These are phyloP conservation scores for Lachnellula hyalina DNA, from an alignment of 2,329 filamentous ascomycete genomes.

Conservation along the genomic window DNA sequence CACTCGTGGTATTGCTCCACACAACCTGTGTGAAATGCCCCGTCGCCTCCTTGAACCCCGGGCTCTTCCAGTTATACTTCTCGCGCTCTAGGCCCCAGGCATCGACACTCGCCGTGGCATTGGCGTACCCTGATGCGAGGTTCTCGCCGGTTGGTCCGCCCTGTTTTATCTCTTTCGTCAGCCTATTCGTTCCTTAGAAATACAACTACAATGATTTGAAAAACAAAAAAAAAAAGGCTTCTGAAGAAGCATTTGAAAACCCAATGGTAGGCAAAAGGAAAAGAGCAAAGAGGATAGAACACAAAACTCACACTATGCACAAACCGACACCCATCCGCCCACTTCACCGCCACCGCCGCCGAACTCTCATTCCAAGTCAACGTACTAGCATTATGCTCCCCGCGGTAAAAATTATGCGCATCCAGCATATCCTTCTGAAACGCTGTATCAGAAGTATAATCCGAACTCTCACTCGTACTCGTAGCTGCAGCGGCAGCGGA, in stretches of 20 bases:
- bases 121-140: slow-evolving; percentile 61
- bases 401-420: slow-evolving; percentile 61
- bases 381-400: slow-evolving; percentile 52
- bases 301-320: slow-evolving; percentile 36
- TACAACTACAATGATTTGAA: too few species aligned
- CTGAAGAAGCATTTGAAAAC: too few species aligned
- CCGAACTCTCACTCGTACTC: slow-evolving; percentile 22
- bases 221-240: too few species aligned
- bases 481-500: slow-evolving; percentile 2
- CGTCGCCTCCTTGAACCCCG: slow-evolving; percentile 53
- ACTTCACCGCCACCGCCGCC: slow-evolving; percentile 48
- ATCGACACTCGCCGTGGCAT: slow-evolving; percentile 53
- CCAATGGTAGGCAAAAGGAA: too few species aligned
- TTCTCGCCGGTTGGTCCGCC: slow-evolving; percentile 69
- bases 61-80: slow-evolving; percentile 53
- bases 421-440: slow-evolving; percentile 54
- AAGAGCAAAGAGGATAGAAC: not conserved
- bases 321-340: slow-evolving; percentile 44
- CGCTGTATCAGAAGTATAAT: slow-evolving; percentile 37
- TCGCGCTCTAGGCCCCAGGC: slow-evolving; percentile 60
- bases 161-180: slow-evolving; percentile 25
- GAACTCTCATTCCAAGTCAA: slow-evolving; percentile 63
- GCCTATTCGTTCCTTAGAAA: too few species aligned
- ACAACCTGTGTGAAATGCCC: slow-evolving; percentile 72
- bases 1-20: slow-evolving; percentile 57